These are phyloP conservation scores for Prototheca wickerhamii DNA, from an alignment of 163 green algal genomes.

Conservation along the genomic window DNA sequence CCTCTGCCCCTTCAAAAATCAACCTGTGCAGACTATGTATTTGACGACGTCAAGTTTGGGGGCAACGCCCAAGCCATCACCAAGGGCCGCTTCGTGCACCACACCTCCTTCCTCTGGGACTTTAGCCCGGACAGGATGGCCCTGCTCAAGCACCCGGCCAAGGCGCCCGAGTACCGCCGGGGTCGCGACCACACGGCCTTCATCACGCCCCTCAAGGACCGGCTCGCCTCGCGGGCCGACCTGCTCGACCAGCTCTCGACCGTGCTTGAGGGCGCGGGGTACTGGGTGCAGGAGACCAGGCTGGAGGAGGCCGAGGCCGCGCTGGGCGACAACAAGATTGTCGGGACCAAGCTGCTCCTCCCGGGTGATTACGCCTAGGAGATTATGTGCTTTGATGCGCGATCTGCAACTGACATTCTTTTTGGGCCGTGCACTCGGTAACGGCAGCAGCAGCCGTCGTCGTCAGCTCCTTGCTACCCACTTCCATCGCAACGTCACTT, in stretches of 20 bases:
- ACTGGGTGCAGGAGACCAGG: slow-evolving; percentile 22
- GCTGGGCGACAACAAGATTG: slow-evolving; percentile 21
- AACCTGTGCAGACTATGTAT: slow-evolving; percentile 93
- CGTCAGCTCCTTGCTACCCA: too few relatives aligned
- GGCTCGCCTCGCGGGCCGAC: slow-evolving; percentile 12
- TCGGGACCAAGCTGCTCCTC: slow-evolving; percentile 12
- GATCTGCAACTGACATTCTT: too few relatives aligned
- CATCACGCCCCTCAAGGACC: slow-evolving; percentile 42
- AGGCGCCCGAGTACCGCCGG: slow-evolving; percentile 70
- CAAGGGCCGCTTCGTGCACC: slow-evolving; percentile 84
- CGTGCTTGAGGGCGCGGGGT: slow-evolving; percentile 18
- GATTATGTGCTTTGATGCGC: too few relatives aligned
- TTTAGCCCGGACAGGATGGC: slow-evolving; percentile 66
- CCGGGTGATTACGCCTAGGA: too few relatives aligned
- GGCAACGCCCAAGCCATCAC: slow-evolving; percentile 97
- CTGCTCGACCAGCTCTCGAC: slow-evolving; percentile 16
- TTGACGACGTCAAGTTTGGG: slow-evolving; percentile 87
- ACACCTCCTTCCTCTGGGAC: slow-evolving; percentile 97
- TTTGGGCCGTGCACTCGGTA: too few relatives aligned
- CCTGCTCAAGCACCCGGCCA: slow-evolving; percentile 60
- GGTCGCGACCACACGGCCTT: slow-evolving; percentile 54
- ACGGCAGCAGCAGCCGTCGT: too few relatives aligned
- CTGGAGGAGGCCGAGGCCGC: slow-evolving; percentile 27
- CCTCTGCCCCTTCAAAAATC: slow-evolving; percentile 2
- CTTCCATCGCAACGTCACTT: too few relatives aligned